A percentile compares a stretch with the other conserved stretches of the same genome.
phyloP scores from a whole-genome alignment of 331 rosid genomes.

The Quercus phellos region DNA sequence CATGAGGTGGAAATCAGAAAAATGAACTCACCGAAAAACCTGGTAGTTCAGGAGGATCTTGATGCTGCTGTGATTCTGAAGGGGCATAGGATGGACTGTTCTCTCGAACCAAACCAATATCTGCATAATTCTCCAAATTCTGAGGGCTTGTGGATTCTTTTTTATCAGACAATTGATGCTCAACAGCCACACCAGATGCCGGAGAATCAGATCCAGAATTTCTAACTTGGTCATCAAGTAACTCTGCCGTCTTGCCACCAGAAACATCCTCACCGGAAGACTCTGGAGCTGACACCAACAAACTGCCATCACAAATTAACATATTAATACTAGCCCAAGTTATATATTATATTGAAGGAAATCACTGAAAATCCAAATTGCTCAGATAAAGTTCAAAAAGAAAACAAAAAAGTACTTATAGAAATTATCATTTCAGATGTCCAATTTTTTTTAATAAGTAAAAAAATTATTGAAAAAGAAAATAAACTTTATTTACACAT shows the following conservation, averaged over 20 bases:
- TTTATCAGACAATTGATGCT: constrained; percentile 60
- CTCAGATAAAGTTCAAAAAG: not conserved
- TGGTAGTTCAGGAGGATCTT: constrained; percentile 68
- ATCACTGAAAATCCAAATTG: not conserved
- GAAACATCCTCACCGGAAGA: constrained; percentile 56
- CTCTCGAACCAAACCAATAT: constrained; percentile 65
- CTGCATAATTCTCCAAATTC: constrained; percentile 57
- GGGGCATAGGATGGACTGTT: constrained; percentile 60
- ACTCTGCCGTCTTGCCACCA: constrained; percentile 50
- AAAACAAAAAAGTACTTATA: too few relatives aligned
- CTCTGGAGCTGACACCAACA: constrained; percentile 50
- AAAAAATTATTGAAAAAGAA: too few relatives aligned
- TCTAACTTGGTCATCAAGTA: constrained; percentile 48
- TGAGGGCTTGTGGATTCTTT: constrained; percentile 62
- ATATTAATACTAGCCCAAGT: constrained; percentile 9
- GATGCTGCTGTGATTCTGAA: constrained; percentile 54
- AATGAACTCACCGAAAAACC: constrained; percentile 72
- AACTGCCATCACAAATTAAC: constrained; percentile 43
- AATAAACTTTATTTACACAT: too few relatives aligned
- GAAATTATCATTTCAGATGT: not conserved
- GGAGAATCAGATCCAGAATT: constrained; percentile 58
- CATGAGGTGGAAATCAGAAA: constrained; percentile 1
- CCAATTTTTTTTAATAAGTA: not conserved
- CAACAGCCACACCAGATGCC: constrained; percentile 50
- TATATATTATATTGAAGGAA: not conserved